Percentiles rank a stretch among this genome's conserved stretches.
Conservation (phyloP, 805 yeast species). For the Suhomyces prunicola region DNA sequence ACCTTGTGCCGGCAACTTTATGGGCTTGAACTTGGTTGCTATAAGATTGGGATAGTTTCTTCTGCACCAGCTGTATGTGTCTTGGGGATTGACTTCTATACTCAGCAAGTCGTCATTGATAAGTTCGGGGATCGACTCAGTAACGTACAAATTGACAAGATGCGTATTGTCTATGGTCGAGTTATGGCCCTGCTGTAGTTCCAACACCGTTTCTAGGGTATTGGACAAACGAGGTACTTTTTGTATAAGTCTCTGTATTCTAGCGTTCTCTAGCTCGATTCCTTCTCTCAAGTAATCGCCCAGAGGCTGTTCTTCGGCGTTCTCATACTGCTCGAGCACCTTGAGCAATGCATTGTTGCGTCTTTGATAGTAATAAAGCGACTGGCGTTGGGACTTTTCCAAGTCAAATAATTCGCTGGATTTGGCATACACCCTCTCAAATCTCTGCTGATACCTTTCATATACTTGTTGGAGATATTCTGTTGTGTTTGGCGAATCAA, state of each 20-base stretch:
- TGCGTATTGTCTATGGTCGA: slow-evolving; percentile 15
- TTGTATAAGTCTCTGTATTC: slow-evolving; percentile 11
- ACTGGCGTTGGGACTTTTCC: slow-evolving; percentile 35
- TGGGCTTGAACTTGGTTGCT: slow-evolving; percentile 32
- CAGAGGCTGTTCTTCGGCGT: slow-evolving; percentile 1
- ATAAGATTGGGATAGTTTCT: slow-evolving; percentile 35
- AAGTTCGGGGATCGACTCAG: slow-evolving; percentile 37
- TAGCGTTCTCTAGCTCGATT: not conserved
- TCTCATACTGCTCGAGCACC: slow-evolving; percentile 19
- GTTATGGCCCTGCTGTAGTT: not conserved
- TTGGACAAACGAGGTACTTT: slow-evolving; percentile 5
- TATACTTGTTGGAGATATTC: slow-evolving; percentile 25
- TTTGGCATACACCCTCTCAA: slow-evolving; percentile 18
- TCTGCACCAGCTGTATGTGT: slow-evolving; percentile 36
- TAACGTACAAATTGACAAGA: slow-evolving; percentile 26
- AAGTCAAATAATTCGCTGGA: slow-evolving; percentile 26
- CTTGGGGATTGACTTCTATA: slow-evolving; percentile 40
- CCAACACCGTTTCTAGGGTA: not conserved
- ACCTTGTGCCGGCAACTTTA: slow-evolving; percentile 21
- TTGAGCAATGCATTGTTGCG: slow-evolving; percentile 38
- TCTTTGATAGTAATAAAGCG: slow-evolving; percentile 32
- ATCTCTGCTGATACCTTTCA: slow-evolving; percentile 26
- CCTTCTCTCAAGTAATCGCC: not conserved
- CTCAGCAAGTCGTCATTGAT: slow-evolving; percentile 34
- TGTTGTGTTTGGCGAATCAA: not conserved